Evolutionary conservation across 1,284 basidiomycete species (phyloP), one percentile per base, ranked within the genome.

Genomic region (Trichosporon faecale): DNA sequence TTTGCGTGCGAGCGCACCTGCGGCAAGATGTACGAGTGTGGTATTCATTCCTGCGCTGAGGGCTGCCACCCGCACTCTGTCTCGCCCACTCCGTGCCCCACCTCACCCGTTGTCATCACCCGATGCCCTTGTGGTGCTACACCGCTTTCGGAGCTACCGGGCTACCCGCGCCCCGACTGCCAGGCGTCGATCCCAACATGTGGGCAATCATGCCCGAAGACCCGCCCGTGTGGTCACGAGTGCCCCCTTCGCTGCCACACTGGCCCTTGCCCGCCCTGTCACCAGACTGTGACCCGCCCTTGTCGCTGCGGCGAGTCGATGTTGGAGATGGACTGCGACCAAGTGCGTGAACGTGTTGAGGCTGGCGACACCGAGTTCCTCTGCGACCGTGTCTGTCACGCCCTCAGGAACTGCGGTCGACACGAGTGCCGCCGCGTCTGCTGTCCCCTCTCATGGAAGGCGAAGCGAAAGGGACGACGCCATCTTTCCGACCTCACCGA

Each of bases 391-490:
- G 87, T 89, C 1, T 97, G 94, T 79, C 84, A 85, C 29, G 90
- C 89, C 0, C 84, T 93, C 11, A 88, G 92, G 37, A 80, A 78
- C 49, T 95, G 93, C 78, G 93, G 93, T 0, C 85, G 89, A 40
- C 94, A 97, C 78, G 89, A 91, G 74, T 97, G 94, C 77, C 86
- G 87, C 21, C 87, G 94, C 2, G 72, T 90, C 40, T 97, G 94
- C 78, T 97, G 95, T 77, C 94, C 95, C 0, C 86, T 96, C 0
- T 90, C 92, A 0, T 90, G 88, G 67, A 84, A 86, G 66, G 81
- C 85, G 61, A 90, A 89, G 75, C 90, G 90, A 76, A 88, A 89
- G 65, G 91, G 88, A 73, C 86, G 86, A 9, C 85, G 83, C 2
- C 71, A 65, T 9, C 57, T 68, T 7, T 9, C 27, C 18, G 57